These are phyloP conservation scores for Emmonsia crescens DNA, from an alignment of 2,329 filamentous ascomycete species.

Conservation along the genomic window DNA sequence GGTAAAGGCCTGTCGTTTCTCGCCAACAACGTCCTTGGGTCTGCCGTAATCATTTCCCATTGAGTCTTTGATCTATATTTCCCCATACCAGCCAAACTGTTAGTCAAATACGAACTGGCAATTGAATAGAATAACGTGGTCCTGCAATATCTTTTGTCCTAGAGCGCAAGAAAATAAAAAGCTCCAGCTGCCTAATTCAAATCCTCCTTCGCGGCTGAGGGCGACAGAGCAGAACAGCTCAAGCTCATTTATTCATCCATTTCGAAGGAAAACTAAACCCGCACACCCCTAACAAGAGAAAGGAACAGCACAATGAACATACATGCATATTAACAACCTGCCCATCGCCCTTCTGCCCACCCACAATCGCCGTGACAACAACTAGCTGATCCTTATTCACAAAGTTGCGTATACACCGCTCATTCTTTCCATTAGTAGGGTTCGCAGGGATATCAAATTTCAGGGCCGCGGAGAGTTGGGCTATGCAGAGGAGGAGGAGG, in stretches of 20 bases:
- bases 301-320: slow-evolving; percentile 26
- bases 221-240: background rate
- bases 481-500: slow-evolving; percentile 23
- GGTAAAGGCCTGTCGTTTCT: slow-evolving; percentile 88
- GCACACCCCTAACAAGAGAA: background rate
- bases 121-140: background rate
- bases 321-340: slow-evolving; percentile 93
- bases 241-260: background rate
- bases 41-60: slow-evolving; percentile 92
- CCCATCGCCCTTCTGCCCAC: slow-evolving; percentile 80
- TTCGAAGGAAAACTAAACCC: background rate
- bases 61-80: slow-evolving; percentile 73
- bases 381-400: slow-evolving; percentile 85
- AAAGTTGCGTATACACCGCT: slow-evolving; percentile 95
- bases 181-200: background rate
- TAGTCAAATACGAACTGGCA: background rate
- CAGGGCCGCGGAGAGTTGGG: slow-evolving; percentile 49
- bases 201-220: background rate
- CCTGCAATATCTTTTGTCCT: background rate
- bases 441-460: slow-evolving; percentile 83
- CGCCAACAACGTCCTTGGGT: slow-evolving; percentile 82
- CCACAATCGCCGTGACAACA: slow-evolving; percentile 81
- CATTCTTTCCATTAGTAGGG: slow-evolving; percentile 52
- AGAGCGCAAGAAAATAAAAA: background rate
- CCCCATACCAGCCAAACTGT: slow-evolving; percentile 4